Conservation (phyloP, 371 early-diverging fungal genomes). For the Mucor piriformis region DNA sequence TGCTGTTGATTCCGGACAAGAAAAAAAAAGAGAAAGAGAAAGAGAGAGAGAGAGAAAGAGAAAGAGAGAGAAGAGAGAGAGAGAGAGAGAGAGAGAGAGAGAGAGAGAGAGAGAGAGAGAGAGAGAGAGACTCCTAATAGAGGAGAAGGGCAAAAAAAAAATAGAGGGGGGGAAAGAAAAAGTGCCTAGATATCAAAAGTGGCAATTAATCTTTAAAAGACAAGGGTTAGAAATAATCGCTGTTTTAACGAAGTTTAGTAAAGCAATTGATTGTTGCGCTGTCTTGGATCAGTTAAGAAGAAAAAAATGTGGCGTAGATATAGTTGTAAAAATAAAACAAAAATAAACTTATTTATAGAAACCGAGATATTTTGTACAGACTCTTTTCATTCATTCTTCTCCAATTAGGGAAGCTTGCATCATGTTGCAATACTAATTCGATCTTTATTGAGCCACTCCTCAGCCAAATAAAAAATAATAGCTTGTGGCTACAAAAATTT, state of each 20-base stretch:
- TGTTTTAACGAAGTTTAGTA: neutral
- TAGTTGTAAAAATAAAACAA: no score
- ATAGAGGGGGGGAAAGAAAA: neutral
- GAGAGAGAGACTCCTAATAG: neutral
- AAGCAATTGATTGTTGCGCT: neutral
- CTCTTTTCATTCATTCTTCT: neutral
- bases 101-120: neutral
- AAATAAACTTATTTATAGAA: no score
- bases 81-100: neutral
- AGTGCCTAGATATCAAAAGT: neutral
- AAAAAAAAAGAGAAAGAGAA: neutral
- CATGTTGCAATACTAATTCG: neutral
- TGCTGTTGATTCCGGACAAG: neutral
- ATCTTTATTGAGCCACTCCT: neutral
- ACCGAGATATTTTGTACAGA: neutral
- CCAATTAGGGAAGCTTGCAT: neutral
- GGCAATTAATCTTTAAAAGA: neutral
- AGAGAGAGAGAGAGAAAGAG: neutral
- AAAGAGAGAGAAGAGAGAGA: neutral
- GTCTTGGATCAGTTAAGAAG: neutral
- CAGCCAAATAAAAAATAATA: neutral
- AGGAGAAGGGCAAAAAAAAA: neutral
- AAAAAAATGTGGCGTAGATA: no score
- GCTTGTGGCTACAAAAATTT: neutral
- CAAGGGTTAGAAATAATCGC: neutral